Evolutionary conservation across 148 eudicot species (phyloP), one percentile per base, ranked within the genome.

Genomic region (Camellia lanceoleosa): DNA sequence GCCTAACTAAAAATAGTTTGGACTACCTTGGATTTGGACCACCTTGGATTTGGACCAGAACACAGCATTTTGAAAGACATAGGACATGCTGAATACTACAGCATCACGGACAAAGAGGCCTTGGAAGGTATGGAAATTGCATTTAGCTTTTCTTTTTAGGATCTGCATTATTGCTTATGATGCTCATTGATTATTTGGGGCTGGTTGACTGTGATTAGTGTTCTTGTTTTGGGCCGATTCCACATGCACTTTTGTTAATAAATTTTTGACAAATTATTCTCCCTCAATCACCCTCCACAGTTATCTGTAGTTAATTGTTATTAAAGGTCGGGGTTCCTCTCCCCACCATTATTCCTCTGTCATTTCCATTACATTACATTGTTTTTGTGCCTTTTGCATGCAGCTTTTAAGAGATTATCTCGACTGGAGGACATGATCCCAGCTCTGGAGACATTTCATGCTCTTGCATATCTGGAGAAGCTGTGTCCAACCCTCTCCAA

Each of bases 1-100:
- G 65, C 51, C 20, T 52, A 56, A 44, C 56, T 16, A 19, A 46
- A 49, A 60, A 70, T 82, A 95, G 99, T 14, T 88, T 96, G 83
- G 97, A 96, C 79, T 96, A 96, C 85, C 99, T 98, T 75, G 99
- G 99, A 86, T 98, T 96, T 77, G 99, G 99, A 79, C 99, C 99
- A 7, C 85, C 99, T 98, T 75, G 99, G 99, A 86, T 98, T 96
- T 77, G 99, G 99, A 79, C 99, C 99, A 7, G 99, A 93, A 81
- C 99, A 93, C 80, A 96, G 99, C 88, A 93, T 89, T 85, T 78
- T 96, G 78, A 96, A 96, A 84, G 99, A 96, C 72, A 44, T 91
- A 16, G 97, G 98, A 66, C 98, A 98, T 79, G 97, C 99, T 44
- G 99, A 96, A 86, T 96, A 96, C 84, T 88, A 89, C 80, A 92